phyloP scores from a whole-genome alignment of 148 eudicot genomes.

The Silene conica region DNA sequence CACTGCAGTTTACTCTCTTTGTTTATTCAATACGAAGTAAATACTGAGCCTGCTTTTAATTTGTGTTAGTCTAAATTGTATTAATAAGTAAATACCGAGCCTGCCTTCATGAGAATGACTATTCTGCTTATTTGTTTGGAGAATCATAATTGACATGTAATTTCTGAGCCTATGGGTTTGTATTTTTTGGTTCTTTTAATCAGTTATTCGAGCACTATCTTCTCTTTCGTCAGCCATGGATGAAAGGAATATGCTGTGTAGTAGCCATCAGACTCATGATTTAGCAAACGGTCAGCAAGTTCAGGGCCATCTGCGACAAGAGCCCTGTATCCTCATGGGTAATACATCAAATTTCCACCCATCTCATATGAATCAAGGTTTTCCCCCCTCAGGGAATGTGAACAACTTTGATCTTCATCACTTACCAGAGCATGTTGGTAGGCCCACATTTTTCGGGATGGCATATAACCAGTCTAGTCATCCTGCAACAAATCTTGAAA shows the following conservation, averaged over 20 bases:
- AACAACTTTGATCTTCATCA: slow-evolving; percentile 44
- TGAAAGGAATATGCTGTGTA: slow-evolving; percentile 56
- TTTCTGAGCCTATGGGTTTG: background rate
- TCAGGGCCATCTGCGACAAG: slow-evolving; percentile 48
- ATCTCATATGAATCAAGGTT: slow-evolving; percentile 34
- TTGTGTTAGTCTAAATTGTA: too few species aligned
- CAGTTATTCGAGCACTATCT: slow-evolving; percentile 18
- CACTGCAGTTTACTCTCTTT: background rate
- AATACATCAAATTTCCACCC: slow-evolving; percentile 44
- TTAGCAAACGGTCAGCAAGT: slow-evolving; percentile 52
- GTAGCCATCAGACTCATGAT: slow-evolving; percentile 49
- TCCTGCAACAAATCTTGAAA: slow-evolving; percentile 52
- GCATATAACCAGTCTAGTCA: slow-evolving; percentile 49
- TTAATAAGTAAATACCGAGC: too few species aligned
- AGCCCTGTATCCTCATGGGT: slow-evolving; percentile 52
- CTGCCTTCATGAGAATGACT: too few species aligned
- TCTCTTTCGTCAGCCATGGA: slow-evolving; percentile 39
- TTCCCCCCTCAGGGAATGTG: slow-evolving; percentile 50
- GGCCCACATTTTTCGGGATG: slow-evolving; percentile 47
- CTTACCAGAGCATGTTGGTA: slow-evolving; percentile 41
- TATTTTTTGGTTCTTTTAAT: background rate
- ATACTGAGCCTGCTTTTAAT: background rate
- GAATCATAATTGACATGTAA: background rate
- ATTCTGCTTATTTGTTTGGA: background rate
- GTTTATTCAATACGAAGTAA: background rate